These are phyloP conservation scores for Penicillium olsonii DNA, from an alignment of 2,329 filamentous ascomycete species.

Conservation along the genomic window DNA sequence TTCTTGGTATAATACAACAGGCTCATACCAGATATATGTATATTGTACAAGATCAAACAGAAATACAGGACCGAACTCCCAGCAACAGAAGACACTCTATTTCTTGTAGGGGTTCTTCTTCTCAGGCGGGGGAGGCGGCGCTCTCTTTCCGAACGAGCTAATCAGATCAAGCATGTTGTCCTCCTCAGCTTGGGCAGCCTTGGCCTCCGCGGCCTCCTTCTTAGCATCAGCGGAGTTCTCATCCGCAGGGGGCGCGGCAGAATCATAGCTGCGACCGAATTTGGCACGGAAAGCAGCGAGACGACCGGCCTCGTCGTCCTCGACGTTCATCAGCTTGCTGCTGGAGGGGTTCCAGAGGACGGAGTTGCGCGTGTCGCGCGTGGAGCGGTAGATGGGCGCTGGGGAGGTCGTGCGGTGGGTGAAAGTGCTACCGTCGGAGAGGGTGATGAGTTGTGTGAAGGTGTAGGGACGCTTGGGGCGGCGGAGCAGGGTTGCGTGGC, in stretches of 20 bases:
- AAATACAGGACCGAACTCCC: constrained; percentile 21
- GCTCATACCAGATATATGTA: constrained; percentile 18
- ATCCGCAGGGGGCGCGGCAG: constrained; percentile 37
- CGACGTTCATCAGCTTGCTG: constrained; percentile 78
- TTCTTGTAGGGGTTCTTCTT: constrained; percentile 6
- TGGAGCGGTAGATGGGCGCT: constrained; percentile 59
- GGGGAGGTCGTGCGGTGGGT: constrained; percentile 53
- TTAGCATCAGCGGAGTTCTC: constrained; percentile 20
- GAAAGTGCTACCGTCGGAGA: constrained; percentile 85
- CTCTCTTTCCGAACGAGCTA: constrained; percentile 50
- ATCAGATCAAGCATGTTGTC: constrained; percentile 62
- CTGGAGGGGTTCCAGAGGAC: constrained; percentile 87
- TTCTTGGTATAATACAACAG: constrained; percentile 15
- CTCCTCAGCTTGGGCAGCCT: constrained; percentile 47
- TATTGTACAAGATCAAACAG: constrained; percentile 24
- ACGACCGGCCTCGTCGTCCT: constrained; percentile 91
- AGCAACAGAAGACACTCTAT: constrained; percentile 4
- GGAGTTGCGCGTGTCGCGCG: constrained; percentile 87
- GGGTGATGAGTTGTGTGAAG: constrained; percentile 94
- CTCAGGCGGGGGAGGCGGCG: constrained; percentile 24
- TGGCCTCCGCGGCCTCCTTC: constrained; percentile 45
- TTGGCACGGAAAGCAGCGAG: constrained; percentile 80
- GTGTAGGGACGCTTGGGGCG: constrained; percentile 92
- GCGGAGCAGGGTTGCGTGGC: constrained; percentile 80
- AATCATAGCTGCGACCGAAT: constrained; percentile 84